Evolutionary conservation across 768 basidiomycete genomes (phyloP), one percentile per base, ranked within the genome.

Genomic region (Boletellus sp.): DNA sequence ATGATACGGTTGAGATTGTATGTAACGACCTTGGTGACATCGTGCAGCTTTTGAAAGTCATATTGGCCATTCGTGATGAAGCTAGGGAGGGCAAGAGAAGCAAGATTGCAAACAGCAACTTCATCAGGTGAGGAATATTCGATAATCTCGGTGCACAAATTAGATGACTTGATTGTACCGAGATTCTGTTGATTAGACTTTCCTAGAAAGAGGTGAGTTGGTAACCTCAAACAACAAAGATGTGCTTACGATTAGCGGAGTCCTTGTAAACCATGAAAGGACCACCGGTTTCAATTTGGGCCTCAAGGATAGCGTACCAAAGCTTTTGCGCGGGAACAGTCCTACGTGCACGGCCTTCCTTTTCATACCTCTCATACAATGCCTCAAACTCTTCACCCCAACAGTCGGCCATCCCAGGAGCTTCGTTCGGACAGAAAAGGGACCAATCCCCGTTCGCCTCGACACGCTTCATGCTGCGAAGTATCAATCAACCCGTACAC

Each of bases 191-290:
- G 96, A 74, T 99, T 99, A 13, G 94, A 97, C 74, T 99, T 99
- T 59, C 78, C 90, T 94, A 60, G n/a, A 32, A 4, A 15, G 19
- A 40, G 8, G 19, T 57, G 20, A 54, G 37, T 19, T 16, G 35
- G 12, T 34, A 38, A 31, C 24, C 20, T 20, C 33, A n/a, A 44
- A 42, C 32, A 15, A 47, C 39, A 36, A 31, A 31, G 22, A 16
- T 16, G 11, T 1, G 72, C 87, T 47, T 60, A 94, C 92, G 72
- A 68, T 99, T 99, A 51, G 89, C 86, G 35, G 92, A 80, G 64
- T 98, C 95, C 75, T 99, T 99, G 80, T 98, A 99, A 23, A 91
- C 76, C 92, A 98, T 98, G 76, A 97, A 99, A 0, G 96, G 96
- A n/a, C 87, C 87, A 43, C 96, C 96, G 1, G 96, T 99, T 74